Base-by-base conservation (phyloP, 176 grass and related monocot species). In the Lolium perenne region DNA sequence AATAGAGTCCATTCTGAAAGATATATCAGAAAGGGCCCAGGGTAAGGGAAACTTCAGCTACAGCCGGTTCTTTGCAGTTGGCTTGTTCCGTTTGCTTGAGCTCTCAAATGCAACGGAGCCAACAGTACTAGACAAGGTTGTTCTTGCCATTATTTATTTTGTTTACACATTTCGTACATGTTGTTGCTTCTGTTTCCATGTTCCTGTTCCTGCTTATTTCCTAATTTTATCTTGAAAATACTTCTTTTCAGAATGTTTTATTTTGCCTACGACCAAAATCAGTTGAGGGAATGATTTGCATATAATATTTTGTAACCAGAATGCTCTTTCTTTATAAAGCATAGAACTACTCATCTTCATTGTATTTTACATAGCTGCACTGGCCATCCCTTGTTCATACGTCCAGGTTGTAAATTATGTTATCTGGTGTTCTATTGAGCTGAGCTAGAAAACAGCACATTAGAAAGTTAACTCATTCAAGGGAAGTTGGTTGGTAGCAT, bases 11-110 rank as follows among this genome's bases (percentile, higher is more conserved):
- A 74, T 93, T 82, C 61, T 99, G 71, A 99, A 96, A 85, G 90
- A 95, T 91, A 93, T 99, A 76, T 92, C 94, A 40, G 92, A 99
- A 91, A 92, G 94, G 78, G 97, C 94, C 20, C 84, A 94, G 82
- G 88, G 92, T 81, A 91, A 93, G 38, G 92, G 88, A 92, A 93
- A 94, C 80, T 99, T 99, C 87, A 94, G 85, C 88, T 99, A 99
- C 85, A 97, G 97, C 26, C 90, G 94, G 38, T 99, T 99, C 89
- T 94, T 96, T 86, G 97, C 97, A 2, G 85, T 99, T 85, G 97
- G 97, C 56, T 88, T 99, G 67, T 99, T 99, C 88, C 94, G 97
- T 71, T 88, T 99, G 62, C 97, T 99, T 90, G 92, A 99, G 86
- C 87, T 96, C 29, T 74, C 94, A 85, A 99, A 96, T 91, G 94